These are phyloP conservation scores for Exserohilum rostratum DNA, from an alignment of 2,329 filamentous ascomycete species.

Conservation along the genomic window DNA sequence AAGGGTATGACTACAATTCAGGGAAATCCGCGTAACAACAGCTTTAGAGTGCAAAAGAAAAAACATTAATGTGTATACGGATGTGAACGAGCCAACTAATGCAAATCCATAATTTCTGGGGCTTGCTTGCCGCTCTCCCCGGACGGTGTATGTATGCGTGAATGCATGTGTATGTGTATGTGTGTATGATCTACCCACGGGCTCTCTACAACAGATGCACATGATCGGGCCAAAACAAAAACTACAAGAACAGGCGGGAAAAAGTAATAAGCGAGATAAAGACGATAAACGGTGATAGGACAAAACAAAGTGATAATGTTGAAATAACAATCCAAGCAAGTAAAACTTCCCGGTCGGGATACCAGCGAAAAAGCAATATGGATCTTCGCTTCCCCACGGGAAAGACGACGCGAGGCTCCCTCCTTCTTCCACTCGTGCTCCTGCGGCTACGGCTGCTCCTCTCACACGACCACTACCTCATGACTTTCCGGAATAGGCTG, in stretches of 20 bases:
- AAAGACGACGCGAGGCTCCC: background rate
- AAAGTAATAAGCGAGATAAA: background rate
- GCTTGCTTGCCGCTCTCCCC: too few relatives aligned
- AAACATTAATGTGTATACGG: too few relatives aligned
- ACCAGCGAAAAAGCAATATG: background rate
- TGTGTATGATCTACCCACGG: background rate
- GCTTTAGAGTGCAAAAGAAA: too few relatives aligned
- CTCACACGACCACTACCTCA: slow-evolving; percentile 4
- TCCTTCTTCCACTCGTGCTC: background rate
- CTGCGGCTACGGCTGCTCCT: too few relatives aligned
- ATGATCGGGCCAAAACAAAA: background rate
- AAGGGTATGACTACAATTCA: too few relatives aligned
- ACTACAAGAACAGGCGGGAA: background rate
- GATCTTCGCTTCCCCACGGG: slow-evolving; percentile 1
- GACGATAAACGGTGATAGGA: background rate
- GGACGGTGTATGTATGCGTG: too few relatives aligned
- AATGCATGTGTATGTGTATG: background rate
- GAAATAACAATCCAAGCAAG: background rate
- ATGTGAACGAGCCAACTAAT: too few relatives aligned
- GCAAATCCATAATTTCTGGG: too few relatives aligned
- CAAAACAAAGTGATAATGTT: background rate
- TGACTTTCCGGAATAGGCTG: slow-evolving; percentile 8
- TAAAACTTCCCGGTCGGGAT: background rate
- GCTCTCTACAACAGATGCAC: background rate
- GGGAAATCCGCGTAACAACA: too few relatives aligned